Conservation (phyloP, 805 yeast species). For the Pichia rugopelliculosa region DNA sequence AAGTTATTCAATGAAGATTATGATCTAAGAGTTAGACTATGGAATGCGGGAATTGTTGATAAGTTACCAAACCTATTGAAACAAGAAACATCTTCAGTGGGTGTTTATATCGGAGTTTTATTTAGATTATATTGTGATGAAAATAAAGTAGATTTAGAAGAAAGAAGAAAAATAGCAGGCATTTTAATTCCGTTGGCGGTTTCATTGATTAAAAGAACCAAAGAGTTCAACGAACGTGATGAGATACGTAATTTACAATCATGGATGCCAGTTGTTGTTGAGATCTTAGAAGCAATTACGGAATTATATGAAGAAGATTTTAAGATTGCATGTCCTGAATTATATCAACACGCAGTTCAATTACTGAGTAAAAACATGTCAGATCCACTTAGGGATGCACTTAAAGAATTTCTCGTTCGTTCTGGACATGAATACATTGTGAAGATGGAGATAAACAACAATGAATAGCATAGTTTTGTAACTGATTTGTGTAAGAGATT, state of each 20-base stretch:
- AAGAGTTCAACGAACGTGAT: conserved; percentile 67
- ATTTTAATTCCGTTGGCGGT: conserved; percentile 63
- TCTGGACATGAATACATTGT: conserved; percentile 36
- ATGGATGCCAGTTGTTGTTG: conserved; percentile 90
- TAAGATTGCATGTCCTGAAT: conserved; percentile 44
- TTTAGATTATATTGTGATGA: conserved; percentile 72
- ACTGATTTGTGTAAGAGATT: not conserved
- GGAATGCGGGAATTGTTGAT: conserved; percentile 89
- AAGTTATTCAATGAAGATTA: conserved; percentile 82
- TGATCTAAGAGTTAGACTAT: conserved; percentile 77
- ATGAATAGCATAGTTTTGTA: not conserved
- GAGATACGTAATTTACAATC: conserved; percentile 72
- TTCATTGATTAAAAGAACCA: conserved; percentile 61
- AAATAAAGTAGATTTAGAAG: conserved; percentile 39
- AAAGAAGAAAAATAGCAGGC: conserved; percentile 44
- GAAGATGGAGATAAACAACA: not conserved
- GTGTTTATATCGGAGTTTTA: conserved; percentile 74
- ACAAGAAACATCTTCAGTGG: conserved; percentile 87
- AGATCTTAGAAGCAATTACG: conserved; percentile 73
- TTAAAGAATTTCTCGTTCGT: conserved; percentile 50
- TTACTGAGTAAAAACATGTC: conserved; percentile 51
- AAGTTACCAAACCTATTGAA: conserved; percentile 84
- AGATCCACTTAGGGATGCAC: conserved; percentile 52
- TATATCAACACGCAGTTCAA: conserved; percentile 52
- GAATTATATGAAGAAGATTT: conserved; percentile 74